A percentile compares a stretch with the other conserved stretches of the same genome.
Evolutionary conservation across 2,329 filamentous ascomycete species (phyloP).

Genomic region (Calonectria montana): DNA sequence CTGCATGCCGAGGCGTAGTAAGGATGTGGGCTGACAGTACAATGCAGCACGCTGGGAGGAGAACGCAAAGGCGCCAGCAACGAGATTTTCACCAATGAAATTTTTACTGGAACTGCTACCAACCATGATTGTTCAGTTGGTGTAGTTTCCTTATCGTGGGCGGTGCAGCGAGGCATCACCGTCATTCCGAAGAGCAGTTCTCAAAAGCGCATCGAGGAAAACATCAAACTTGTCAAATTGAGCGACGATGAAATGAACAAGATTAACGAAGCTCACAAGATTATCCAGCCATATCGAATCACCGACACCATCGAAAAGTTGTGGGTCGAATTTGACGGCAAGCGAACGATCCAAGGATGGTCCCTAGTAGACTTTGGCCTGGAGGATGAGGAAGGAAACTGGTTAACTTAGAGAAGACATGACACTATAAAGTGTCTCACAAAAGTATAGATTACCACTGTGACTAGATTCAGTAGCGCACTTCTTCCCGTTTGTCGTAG

Average conservation of each 20-base stretch:
- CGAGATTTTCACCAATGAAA: neutral
- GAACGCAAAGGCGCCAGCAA: neutral
- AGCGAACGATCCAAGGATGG: constrained; percentile 13
- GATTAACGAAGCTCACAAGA: constrained; percentile 5
- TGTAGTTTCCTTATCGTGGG: constrained; percentile 11
- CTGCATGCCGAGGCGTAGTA: neutral
- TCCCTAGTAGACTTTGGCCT: constrained; percentile 18
- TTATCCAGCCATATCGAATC: neutral
- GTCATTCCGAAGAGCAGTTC: constrained; percentile 18
- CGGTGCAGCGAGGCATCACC: constrained; percentile 9
- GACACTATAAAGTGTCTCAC: neutral
- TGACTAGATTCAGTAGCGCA: neutral
- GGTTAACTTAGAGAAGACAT: neutral
- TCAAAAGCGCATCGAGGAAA: constrained; percentile 10
- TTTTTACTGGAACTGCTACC: constrained; percentile 3
- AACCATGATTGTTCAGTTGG: constrained; percentile 3
- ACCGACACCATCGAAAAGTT: neutral
- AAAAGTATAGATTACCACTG: neutral
- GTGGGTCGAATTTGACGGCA: constrained; percentile 12
- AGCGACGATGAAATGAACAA: neutral
- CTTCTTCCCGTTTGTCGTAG: neutral
- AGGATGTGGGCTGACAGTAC: neutral
- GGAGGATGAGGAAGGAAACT: constrained; percentile 21
- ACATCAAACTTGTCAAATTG: constrained; percentile 14
- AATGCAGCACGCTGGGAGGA: constrained; percentile 11